A percentile compares a stretch with the other conserved stretches of the same genome.
phyloP scores from a whole-genome alignment of 345 rosid species.

The Ricinus communis region DNA sequence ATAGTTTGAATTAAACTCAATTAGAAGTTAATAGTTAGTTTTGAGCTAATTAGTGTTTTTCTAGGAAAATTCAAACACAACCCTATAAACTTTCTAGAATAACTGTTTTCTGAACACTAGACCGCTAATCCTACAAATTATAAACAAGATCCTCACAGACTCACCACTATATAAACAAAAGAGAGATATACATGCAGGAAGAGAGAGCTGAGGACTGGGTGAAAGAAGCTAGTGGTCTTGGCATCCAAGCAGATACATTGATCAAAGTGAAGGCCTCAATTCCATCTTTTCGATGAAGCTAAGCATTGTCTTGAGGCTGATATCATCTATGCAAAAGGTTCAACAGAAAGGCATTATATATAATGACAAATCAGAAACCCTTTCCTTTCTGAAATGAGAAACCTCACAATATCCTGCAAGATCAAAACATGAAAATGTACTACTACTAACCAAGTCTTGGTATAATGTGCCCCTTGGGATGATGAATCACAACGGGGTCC shows the following conservation, averaged over 20 bases:
- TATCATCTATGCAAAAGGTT: slow-evolving; percentile 25
- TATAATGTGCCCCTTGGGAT: slow-evolving; percentile 44
- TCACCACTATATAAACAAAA: too few relatives aligned
- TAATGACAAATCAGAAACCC: background rate
- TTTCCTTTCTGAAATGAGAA: background rate
- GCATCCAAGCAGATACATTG: background rate
- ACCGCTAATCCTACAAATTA: too few relatives aligned
- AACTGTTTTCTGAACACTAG: too few relatives aligned
- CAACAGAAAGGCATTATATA: background rate
- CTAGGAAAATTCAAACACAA: too few relatives aligned
- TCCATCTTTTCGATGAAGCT: slow-evolving; percentile 36
- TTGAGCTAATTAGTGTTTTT: too few relatives aligned
- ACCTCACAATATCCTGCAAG: background rate
- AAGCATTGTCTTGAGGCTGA: slow-evolving; percentile 24
- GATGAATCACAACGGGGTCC: slow-evolving; percentile 58
- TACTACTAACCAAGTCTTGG: slow-evolving; percentile 47
- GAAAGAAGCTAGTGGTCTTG: too few relatives aligned
- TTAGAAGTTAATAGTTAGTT: too few relatives aligned
- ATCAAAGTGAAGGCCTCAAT: slow-evolving; percentile 23
- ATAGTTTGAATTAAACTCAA: too few relatives aligned
- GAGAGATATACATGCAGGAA: too few relatives aligned
- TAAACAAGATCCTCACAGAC: too few relatives aligned
- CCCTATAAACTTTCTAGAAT: too few relatives aligned
- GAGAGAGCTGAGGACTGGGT: too few relatives aligned
- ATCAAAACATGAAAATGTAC: background rate